Evolutionary conservation across 371 early-diverging fungal genomes (phyloP), one percentile per base, ranked within the genome.

Genomic region (Fennellomyces sp.): DNA sequence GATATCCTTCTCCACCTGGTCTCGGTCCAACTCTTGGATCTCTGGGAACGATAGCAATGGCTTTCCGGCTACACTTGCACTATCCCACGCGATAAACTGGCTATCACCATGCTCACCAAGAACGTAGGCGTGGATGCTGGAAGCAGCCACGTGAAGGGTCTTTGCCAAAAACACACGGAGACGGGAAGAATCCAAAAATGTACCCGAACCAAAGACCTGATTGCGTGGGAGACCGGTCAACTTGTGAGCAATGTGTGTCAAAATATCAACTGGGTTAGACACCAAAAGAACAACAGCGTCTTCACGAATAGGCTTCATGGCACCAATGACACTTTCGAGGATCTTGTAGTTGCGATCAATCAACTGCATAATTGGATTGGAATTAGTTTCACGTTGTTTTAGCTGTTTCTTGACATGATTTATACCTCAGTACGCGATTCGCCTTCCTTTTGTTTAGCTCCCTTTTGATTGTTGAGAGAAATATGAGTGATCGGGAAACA

Each of bases 61-160:
- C n/a, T 83, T 78, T 21, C 93, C 91, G 21, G 86, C 94, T 26
- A 93, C 84, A 0, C 79, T 72, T 0, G 91, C 92, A 0, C 87
- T 74, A 36, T 85, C 80, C 94, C 94, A 94, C 4, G 88, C 88
- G 28, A 91, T 86, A 48, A 94, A 87, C 75, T 94, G 94, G 25
- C 82, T 82, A 70, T 94, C 93, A 42, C 95, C 95, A 51, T 95
- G 95, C 63, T 93, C 95, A 38, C 95, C 95, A 41, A 94, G 70
- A 51, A 92, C 86, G 61, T 88, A 91, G 1, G 90, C 91, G 60
- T 94, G 88, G 28, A 95, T 81, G 0, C 92, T 86, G 3, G 80
- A 81, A 42, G 88, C 85, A 12, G 89, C 73, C 13, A 80, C 88
- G 2, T 80, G 60, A 11, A 95, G 82, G 12, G 63, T 69, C 2